Evolutionary conservation across 2,329 filamentous ascomycete genomes (phyloP).

Genomic region (Sordariomycetes sp.): DNA sequence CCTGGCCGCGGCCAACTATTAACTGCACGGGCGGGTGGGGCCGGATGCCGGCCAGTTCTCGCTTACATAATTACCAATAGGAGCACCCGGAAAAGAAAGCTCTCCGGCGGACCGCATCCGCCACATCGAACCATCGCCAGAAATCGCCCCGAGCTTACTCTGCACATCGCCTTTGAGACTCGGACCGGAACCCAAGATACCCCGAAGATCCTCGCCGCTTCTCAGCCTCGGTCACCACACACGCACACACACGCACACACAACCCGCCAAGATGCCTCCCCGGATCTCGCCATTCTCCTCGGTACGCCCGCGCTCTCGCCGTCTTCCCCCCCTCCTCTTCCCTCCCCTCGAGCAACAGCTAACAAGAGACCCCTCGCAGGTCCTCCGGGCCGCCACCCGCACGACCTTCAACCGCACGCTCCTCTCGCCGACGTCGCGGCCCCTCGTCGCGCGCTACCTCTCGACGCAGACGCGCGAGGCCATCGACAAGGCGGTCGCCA

Average conservation of each 20-base stretch:
- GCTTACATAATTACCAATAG: background rate
- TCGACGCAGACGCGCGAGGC: conserved; percentile 70
- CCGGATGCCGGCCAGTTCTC: background rate
- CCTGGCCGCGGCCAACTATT: too few species aligned
- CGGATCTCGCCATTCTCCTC: background rate
- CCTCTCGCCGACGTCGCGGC: conserved; percentile 5
- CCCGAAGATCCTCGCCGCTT: background rate
- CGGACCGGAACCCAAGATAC: background rate
- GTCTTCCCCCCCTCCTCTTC: background rate
- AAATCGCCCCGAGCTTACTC: background rate
- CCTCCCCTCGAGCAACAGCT: background rate
- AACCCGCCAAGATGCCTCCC: background rate
- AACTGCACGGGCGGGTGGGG: background rate
- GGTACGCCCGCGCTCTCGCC: background rate
- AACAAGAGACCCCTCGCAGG: background rate
- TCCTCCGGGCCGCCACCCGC: conserved; percentile 5
- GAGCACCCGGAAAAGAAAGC: background rate
- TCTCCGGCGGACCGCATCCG: background rate
- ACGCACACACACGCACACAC: background rate
- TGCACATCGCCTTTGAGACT: background rate
- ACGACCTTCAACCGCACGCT: conserved; percentile 8
- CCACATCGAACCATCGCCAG: background rate
- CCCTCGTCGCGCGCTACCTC: conserved; percentile 53
- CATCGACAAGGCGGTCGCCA: conserved; percentile 82
- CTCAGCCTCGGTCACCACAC: background rate